Evolutionary conservation across 2,329 filamentous ascomycete species (phyloP), one percentile per base, ranked within the genome.

Genomic region (Ophiostoma tasmaniense): DNA sequence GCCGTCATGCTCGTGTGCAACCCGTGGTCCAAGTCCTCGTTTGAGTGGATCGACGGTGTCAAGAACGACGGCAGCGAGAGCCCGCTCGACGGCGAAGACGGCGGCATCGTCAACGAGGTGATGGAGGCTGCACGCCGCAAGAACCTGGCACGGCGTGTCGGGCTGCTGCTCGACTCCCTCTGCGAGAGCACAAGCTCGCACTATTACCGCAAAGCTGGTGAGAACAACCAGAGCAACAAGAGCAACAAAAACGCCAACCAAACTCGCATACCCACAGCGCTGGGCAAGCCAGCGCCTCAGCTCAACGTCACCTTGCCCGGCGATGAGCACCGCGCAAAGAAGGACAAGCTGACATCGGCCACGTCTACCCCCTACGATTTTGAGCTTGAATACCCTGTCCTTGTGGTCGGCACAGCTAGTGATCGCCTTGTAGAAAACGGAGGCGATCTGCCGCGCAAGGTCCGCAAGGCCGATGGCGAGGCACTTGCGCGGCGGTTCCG

Each of bases 1-100:
- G 65, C 65, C 45, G 65, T 66, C 45, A 59, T 66, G 65, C 65
- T 66, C 8, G 65, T 66, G 65, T 66, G 65, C 65, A 66, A 66
- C 45, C 65, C 65, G 45, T 66, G 65, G 65, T 66, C 65, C 35
- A 25, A 28, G 42, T 25, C 65, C 20, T 66, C 65, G 28, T 66
- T 55, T 59, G 65, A 42, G 28, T 66, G 65, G 65, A 39, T 66
- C 17, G 22, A 25, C 17, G 65, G 65, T 8, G 45, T 30, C 42
- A 50, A 22, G 22, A 50, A 17, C 8, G 45, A 37, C 7, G 45
- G 42, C 14, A n/a, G 45, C 11, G 30, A 20, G 17, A 62, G 28
- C 28, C 59, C 59, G 13, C n/a, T 28, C 17, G 55, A 30, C 25
- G 25, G 20, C 35, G 65, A 35, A 13, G 65, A 59, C 20, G 45